phyloP scores from a whole-genome alignment of 1,139 yeast species.

The Protomyces lactucae-debilis region DNA sequence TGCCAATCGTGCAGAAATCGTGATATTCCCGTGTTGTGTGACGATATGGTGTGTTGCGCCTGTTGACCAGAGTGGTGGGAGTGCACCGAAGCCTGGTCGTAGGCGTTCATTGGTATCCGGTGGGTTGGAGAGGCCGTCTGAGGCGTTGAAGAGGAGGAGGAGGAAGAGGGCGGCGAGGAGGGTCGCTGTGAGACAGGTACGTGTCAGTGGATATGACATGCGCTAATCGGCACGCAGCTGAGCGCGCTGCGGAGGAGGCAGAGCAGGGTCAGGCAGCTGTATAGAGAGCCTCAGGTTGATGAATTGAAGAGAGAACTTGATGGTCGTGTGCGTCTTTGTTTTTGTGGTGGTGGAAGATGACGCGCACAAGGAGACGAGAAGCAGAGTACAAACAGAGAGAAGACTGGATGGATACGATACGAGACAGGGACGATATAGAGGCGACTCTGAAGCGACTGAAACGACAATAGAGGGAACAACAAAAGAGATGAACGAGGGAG shows the following conservation, averaged over 20 bases:
- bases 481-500: not conserved
- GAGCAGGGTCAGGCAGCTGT: no score
- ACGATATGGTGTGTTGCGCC: conserved; percentile 19
- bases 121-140: not conserved
- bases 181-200: not conserved
- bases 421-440: no score
- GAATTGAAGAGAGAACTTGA: no score
- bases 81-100: not conserved
- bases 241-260: no score
- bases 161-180: not conserved
- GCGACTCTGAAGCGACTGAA: no score
- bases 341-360: no score
- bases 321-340: no score
- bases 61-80: not conserved
- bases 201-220: not conserved
- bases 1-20: conserved; percentile 39
- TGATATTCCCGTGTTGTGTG: conserved; percentile 25
- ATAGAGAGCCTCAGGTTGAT: no score
- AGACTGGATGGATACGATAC: not conserved
- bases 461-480: no score
- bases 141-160: not conserved
- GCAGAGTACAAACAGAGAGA: not conserved
- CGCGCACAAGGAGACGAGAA: no score
- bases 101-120: not conserved
- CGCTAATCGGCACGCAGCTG: not conserved